Evolutionary conservation across 225 moss, liverwort and hornwort species (phyloP), one percentile per base, ranked within the genome.

Genomic region (Pseudoscleropodium purum): DNA sequence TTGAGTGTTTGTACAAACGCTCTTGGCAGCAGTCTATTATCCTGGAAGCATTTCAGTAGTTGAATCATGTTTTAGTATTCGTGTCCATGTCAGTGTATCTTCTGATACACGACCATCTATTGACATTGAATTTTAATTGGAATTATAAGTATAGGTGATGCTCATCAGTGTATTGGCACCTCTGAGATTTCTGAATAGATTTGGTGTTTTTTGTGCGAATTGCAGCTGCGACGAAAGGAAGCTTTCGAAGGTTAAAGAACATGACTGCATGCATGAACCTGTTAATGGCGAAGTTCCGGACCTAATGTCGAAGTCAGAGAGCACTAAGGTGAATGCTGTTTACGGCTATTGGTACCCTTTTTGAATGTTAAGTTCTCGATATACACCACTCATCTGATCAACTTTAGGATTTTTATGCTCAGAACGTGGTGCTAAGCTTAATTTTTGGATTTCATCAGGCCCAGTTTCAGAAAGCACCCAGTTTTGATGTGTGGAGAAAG

Each of bases 261-360:
- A 83, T 82, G 86, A 65, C 63, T 36, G 56, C 47, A 59, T 39
- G 57, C 79, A 84, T 75, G 85, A 75, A 79, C 56, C 36, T 67
- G 41, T 80, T 16, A 83, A 81, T 20, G 84, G 67, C 66, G 85
- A 83, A 60, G 45, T 66, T 86, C 51, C 80, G 84, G 88, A 79
- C 47, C 81, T 88, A 72, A 72, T 87, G 56, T 75, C 85, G 77
- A 84, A 76, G 84, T 85, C 81, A 57, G 85, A 85, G 89, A 82
- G 59, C 82, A 80, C 66, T 74, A 24, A 90, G 93, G 91, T 91
- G 83, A 80, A 74, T 75, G 30, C 67, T 54, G n/a, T 81, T 79
- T 33, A 64, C 64, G 24, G 79, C 56, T 39, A 56, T 49, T 56
- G 68, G 72, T 60, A 30, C 36, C 68, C 63, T 59, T 64, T 63